Base-by-base conservation (phyloP, 192 early-diverging fungal species). In the Dissophora globulifera region DNA sequence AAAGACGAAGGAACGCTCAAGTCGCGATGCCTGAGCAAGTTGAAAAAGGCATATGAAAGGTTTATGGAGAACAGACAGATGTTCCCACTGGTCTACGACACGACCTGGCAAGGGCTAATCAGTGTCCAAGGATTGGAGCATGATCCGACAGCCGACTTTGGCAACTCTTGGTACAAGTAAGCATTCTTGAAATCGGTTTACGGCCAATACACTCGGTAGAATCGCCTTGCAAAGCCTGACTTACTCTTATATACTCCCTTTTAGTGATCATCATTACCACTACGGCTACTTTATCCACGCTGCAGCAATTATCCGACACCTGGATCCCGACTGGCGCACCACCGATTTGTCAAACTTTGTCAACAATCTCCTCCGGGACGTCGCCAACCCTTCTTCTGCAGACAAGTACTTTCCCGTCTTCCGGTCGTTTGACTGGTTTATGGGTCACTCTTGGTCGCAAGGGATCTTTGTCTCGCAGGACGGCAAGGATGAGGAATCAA, bases 91-190 rank as follows among this genome's bases (percentile, higher is more conserved):
- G 60, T 69, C 10, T 78, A 78, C 20, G 76, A 78, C 27, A 52
- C 12, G 23, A 64, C 60, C 7, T 78, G 76, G 76, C 55, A 40
- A 17, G 76, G 76, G 4, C 11, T 78, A 1, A 29, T 78, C 30
- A 78, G 60, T 52, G 12, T 42, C 11, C 66, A 78, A 29, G 76
- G 66, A 1, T 23, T 67, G 26, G 40, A 58, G 15, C 23, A 62
- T 35, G 76, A 66, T 10, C 17, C 76, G 4, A 22, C 51, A 6
- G 46, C 76, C 3, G 76, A 78, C 33, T 78, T 78, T 58, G 76
- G 76, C 0, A 78, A 78, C 29, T 59, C 33, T 20, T 78, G 76
- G 76, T 78, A 78, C 66, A 78, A 78, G 76, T 78, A 78, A 58
- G 76, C n/a, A n/a, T n/a, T n/a, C n/a, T n/a, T n/a, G n/a, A n/a